Conservation (phyloP, 371 early-diverging fungal species). For the Mucor plumbeus region DNA sequence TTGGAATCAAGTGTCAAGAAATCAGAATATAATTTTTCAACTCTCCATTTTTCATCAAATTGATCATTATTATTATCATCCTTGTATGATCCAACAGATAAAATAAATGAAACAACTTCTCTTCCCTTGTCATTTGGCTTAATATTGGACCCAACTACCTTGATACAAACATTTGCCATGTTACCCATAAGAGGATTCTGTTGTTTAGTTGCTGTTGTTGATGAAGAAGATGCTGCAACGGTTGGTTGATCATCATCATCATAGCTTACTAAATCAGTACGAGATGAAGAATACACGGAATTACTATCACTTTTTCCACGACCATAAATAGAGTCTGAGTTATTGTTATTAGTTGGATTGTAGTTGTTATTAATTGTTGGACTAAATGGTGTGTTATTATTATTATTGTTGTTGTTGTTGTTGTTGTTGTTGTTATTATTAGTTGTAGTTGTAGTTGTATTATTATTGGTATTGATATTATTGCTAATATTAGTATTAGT, state of each 20-base stretch:
- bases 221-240: not conserved
- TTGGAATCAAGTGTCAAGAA: constrained; percentile 79
- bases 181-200: constrained; percentile 11
- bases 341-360: not conserved
- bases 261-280: not conserved
- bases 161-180: constrained; percentile 32
- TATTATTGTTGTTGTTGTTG: not conserved
- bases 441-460: not conserved
- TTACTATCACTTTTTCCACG: not conserved
- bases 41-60: constrained; percentile 72
- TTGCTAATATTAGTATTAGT: not conserved
- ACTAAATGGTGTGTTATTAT: not conserved
- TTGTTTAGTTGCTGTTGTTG: not conserved
- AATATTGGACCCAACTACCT: constrained; percentile 75
- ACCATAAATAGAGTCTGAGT: not conserved
- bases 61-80: constrained; percentile 24
- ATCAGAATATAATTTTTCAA: constrained; percentile 87
- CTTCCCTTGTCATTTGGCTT: constrained; percentile 79
- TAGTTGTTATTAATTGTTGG: not conserved
- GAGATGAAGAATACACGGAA: not conserved
- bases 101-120: constrained; percentile 69
- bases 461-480: constrained; percentile 4
- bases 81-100: constrained; percentile 43
- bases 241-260: not conserved
- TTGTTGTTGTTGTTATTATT: not conserved